Conservation (phyloP, 805 yeast genomes). For the Isabelozyma gotoi region DNA sequence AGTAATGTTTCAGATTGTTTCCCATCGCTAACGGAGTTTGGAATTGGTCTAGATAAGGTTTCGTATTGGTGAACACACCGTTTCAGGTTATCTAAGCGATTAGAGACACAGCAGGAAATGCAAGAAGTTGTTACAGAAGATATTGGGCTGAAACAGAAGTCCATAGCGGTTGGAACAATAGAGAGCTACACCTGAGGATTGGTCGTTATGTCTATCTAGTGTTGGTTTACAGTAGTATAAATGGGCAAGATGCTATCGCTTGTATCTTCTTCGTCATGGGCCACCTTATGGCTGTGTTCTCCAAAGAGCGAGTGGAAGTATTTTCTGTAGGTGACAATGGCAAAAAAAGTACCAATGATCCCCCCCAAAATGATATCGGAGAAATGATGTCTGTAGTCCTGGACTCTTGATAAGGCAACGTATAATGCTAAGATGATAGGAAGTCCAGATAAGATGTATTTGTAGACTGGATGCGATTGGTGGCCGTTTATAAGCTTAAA, state of each 20-base stretch:
- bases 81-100: background rate
- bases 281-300: constrained; percentile 8
- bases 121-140: no score
- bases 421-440: constrained; percentile 29
- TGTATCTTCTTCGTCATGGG: constrained; percentile 6
- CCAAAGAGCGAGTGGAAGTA: constrained; percentile 21
- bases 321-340: constrained; percentile 23
- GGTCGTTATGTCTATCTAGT: background rate
- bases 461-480: constrained; percentile 17
- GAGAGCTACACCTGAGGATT: no score
- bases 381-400: constrained; percentile 39
- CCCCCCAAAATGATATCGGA: constrained; percentile 34
- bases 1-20: background rate
- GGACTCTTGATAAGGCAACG: constrained; percentile 33
- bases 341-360: constrained; percentile 26
- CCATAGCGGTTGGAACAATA: no score
- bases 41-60: no score
- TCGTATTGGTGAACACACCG: no score
- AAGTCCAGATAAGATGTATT: constrained; percentile 15
- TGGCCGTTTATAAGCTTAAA: constrained; percentile 15
- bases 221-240: constrained; percentile 1
- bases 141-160: no score
- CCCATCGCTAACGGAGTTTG: no score
- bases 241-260: constrained; percentile 6
- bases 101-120: no score